Base-by-base conservation (phyloP, 2,329 filamentous ascomycete species). In the Acephala macrosclerotiorum region DNA sequence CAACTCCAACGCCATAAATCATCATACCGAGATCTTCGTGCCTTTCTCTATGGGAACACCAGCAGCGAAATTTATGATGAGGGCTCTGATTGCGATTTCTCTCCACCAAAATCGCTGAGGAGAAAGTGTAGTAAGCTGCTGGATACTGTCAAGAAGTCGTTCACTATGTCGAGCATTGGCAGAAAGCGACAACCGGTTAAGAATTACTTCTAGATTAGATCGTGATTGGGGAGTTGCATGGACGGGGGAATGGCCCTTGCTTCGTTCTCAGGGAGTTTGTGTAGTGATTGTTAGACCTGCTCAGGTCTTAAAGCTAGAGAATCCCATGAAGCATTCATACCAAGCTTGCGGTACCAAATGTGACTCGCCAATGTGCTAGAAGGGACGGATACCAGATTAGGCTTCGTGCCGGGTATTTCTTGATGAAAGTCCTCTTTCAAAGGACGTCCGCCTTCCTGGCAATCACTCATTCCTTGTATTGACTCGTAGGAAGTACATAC, bases 91-190 rank as follows among this genome's bases (percentile, higher is more conserved):
- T 53, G 49, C 22, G 49, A 53, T 18, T 53, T 53, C n/a, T 29
- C 11, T 53, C 49, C 49, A 4, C 49, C 22, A 7, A 29, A 18
- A 33, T 53, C 49, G n/a, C 36, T 68, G 38, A 63, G 64, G 22
- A 66, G 64, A 58, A 68, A 68, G 64, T 38, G 64, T 8, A 68
- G 66, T 35, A 63, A 26, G 53, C 29, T 68, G 18, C 63, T 66
- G 36, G 64, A 63, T 3, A 45, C 58, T 45, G 26, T 68, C 20
- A 51, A 56, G 49, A 53, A 53, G 26, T 12, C 49, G 12, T 53
- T 53, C 49, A 53, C 49, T 5, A 29, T 53, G 26, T 61, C 47
- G 33, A 64, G 25, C 49, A 18, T 22, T 18, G 12, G 40, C 38
- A 64, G 55, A 53, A 56, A 38, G 49, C 40, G 36, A 42, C 29